Conservation (phyloP, 768 basidiomycete genomes). For the Suillus bovinus region DNA sequence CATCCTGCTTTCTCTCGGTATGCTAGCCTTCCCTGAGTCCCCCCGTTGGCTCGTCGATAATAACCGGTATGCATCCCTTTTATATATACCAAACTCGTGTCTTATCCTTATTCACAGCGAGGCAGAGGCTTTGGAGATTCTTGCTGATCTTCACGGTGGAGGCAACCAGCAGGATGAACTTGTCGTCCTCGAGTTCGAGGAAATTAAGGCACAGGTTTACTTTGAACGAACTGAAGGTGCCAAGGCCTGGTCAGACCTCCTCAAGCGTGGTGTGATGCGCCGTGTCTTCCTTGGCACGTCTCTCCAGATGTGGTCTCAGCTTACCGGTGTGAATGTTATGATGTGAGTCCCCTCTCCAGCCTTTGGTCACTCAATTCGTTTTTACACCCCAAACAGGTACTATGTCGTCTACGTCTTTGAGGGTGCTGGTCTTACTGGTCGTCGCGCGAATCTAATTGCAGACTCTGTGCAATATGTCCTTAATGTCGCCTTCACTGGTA, state of each 20-base stretch:
- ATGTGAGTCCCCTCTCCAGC: slow-evolving; percentile 43
- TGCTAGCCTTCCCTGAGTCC: slow-evolving; percentile 67
- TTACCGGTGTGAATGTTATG: slow-evolving; percentile 81
- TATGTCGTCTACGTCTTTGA: slow-evolving; percentile 68
- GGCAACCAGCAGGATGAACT: slow-evolving; percentile 61
- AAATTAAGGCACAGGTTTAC: slow-evolving; percentile 56
- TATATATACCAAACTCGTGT: neutral
- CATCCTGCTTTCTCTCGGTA: slow-evolving; percentile 64
- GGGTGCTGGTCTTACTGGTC: slow-evolving; percentile 74
- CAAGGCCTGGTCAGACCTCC: slow-evolving; percentile 65
- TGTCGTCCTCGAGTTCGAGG: slow-evolving; percentile 68
- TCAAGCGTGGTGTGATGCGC: slow-evolving; percentile 65
- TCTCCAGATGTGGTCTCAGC: slow-evolving; percentile 82
- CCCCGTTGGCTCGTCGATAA: slow-evolving; percentile 75
- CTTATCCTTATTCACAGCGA: slow-evolving; percentile 18
- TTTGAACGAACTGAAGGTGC: slow-evolving; percentile 72
- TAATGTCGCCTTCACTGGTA: slow-evolving; percentile 38
- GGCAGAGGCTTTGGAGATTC: slow-evolving; percentile 65
- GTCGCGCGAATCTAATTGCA: slow-evolving; percentile 74
- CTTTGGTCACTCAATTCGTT: neutral
- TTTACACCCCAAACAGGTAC: slow-evolving; percentile 16
- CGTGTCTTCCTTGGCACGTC: slow-evolving; percentile 69
- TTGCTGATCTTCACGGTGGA: slow-evolving; percentile 70
- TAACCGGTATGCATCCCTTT: slow-evolving; percentile 38
- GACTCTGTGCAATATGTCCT: slow-evolving; percentile 60